Conservation (phyloP, 345 rosid species). For the Eucalyptus tenuipes region DNA sequence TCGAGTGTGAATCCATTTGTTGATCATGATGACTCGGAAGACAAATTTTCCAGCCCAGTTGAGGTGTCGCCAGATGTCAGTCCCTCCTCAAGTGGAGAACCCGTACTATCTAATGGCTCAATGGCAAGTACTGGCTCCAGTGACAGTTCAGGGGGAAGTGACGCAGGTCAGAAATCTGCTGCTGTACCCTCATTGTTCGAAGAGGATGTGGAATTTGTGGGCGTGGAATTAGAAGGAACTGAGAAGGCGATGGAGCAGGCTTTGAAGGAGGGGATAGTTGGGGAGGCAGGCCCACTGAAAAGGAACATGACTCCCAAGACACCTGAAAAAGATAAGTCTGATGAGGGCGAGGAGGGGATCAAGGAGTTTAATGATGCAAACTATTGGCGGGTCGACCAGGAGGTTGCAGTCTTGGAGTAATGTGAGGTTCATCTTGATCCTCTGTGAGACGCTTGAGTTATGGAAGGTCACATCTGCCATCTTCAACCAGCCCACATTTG, state of each 20-base stretch:
- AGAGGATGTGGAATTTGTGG: conserved; percentile 94
- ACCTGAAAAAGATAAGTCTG: conserved; percentile 40
- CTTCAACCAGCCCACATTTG: neutral
- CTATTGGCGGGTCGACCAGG: conserved; percentile 93
- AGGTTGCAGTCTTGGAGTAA: conserved; percentile 77
- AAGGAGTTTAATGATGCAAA: conserved; percentile 87
- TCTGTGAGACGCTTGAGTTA: neutral
- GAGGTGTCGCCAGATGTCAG: conserved; percentile 19
- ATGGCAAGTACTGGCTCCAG: conserved; percentile 6
- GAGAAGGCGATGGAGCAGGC: conserved; percentile 97
- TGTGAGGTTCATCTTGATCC: neutral
- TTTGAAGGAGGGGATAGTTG: conserved; percentile 85
- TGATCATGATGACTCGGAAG: conserved; percentile 30
- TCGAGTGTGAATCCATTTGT: conserved; percentile 59
- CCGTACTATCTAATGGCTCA: conserved; percentile 45
- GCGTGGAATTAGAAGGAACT: conserved; percentile 80
- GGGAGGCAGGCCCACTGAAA: conserved; percentile 88
- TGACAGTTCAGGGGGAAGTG: conserved; percentile 28
- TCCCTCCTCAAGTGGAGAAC: conserved; percentile 23
- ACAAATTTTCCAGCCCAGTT: conserved; percentile 6
- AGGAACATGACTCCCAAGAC: conserved; percentile 36
- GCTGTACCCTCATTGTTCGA: conserved; percentile 64
- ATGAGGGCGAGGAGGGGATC: conserved; percentile 37
- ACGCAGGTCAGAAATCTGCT: conserved; percentile 21
- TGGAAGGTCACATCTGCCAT: neutral